These are phyloP conservation scores for Lithospermum erythrorhizon DNA, from an alignment of 257 asterid species.

Conservation along the genomic window DNA sequence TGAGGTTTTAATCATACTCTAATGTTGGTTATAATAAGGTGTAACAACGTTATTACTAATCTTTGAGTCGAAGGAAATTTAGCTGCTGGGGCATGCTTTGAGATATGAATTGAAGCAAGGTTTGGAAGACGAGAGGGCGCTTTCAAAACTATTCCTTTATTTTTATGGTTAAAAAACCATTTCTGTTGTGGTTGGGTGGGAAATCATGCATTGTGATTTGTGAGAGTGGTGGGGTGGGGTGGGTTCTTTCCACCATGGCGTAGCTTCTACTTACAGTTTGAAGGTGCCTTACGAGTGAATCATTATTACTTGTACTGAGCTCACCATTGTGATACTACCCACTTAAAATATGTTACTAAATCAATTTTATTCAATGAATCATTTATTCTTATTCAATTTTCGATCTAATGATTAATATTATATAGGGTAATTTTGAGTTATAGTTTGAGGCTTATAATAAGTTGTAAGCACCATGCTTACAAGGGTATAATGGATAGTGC, in stretches of 20 bases:
- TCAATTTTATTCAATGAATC: too few species aligned
- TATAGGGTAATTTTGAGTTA: too few species aligned
- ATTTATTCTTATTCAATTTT: too few species aligned
- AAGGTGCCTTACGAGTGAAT: not conserved
- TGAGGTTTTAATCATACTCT: not conserved
- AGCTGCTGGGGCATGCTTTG: constrained; percentile 10
- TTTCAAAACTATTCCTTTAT: constrained; percentile 20
- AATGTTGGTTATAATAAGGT: constrained; percentile 1
- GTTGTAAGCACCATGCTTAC: too few species aligned
- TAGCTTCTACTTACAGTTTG: constrained; percentile 51
- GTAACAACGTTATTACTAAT: not conserved
- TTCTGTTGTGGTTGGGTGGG: constrained; percentile 29
- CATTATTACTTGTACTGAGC: too few species aligned
- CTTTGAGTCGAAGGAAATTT: constrained; percentile 36
- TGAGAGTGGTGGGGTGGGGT: not conserved
- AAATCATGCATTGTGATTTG: constrained; percentile 10
- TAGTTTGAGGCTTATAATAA: too few species aligned
- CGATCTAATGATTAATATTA: too few species aligned
- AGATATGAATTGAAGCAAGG: constrained; percentile 5
- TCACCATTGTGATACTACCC: too few species aligned
- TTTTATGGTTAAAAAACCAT: constrained; percentile 14
- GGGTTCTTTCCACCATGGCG: constrained; percentile 22
- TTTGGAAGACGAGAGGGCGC: constrained; percentile 33
- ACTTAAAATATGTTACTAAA: too few species aligned
- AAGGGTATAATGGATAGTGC: too few species aligned